phyloP scores from a whole-genome alignment of 2,329 filamentous ascomycete species.

The Aspergillus hortae region DNA sequence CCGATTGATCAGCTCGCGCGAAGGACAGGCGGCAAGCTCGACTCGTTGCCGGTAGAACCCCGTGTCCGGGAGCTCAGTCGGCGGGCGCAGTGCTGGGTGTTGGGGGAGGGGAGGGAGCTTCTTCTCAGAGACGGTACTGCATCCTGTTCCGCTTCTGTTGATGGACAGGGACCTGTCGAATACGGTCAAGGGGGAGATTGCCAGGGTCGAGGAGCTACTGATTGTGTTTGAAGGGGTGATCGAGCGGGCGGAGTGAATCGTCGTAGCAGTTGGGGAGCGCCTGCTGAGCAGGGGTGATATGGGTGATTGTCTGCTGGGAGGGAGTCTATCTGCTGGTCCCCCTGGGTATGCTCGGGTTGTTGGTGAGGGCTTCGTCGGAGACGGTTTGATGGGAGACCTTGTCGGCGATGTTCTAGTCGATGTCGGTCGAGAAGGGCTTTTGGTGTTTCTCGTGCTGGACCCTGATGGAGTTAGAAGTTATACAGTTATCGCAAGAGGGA shows the following conservation, averaged over 20 bases:
- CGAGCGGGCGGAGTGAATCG: not conserved
- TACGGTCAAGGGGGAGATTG: not conserved
- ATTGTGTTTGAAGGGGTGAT: not conserved
- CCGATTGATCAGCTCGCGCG: constrained; percentile 29
- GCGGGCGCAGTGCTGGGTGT: not conserved
- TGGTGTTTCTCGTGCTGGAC: not conserved
- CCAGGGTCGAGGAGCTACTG: not conserved
- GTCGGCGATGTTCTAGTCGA: not conserved
- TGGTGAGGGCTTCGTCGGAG: not conserved
- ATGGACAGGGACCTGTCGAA: not conserved
- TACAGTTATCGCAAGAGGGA: no score
- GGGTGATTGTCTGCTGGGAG: not conserved
- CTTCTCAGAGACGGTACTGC: not conserved
- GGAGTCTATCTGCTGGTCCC: not conserved
- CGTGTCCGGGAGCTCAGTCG: constrained; percentile 27
- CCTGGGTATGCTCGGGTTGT: not conserved
- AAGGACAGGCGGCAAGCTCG: constrained; percentile 21
- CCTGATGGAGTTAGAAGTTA: not conserved
- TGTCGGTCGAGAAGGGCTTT: not conserved
- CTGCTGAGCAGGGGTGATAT: not conserved
- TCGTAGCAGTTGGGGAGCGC: not conserved
- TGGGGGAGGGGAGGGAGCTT: not conserved
- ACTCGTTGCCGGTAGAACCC: constrained; percentile 23
- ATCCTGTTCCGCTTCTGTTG: not conserved
- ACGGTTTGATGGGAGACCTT: not conserved